Evolutionary conservation across 2,329 filamentous ascomycete species (phyloP).

Genomic region (Aspergillus tubingensis): DNA sequence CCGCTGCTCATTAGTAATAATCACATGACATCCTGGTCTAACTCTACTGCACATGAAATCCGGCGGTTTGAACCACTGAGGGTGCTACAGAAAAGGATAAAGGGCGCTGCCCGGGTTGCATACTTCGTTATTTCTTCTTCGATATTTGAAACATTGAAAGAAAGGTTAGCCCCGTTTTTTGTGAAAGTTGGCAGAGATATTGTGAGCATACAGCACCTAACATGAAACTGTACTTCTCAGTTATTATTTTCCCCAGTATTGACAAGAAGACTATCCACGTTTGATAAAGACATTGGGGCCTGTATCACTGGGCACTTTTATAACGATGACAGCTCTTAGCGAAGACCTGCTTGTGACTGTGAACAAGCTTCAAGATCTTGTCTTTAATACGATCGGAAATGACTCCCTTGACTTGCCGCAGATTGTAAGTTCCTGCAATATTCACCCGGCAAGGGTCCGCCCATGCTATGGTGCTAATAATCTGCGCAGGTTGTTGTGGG

Average conservation of each 20-base stretch:
- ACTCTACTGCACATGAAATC: not conserved
- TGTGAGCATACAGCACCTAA: not conserved
- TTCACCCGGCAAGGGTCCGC: not conserved
- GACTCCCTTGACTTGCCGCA: constrained; percentile 96
- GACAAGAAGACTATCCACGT: not conserved
- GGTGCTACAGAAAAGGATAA: not conserved
- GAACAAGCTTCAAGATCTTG: constrained; percentile 97
- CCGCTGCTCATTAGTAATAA: not conserved
- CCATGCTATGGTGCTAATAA: constrained; percentile 5
- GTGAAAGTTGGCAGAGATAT: not conserved
- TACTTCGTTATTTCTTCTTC: not conserved
- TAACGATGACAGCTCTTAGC: constrained; percentile 85
- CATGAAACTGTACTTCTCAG: not conserved
- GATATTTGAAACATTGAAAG: not conserved
- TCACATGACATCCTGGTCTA: not conserved
- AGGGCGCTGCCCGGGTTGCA: not conserved
- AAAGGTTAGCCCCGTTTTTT: not conserved
- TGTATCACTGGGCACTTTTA: not conserved
- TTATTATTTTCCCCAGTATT: not conserved
- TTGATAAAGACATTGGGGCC: no score
- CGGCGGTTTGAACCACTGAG: not conserved
- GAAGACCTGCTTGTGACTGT: constrained; percentile 94
- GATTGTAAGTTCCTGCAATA: constrained; percentile 69
- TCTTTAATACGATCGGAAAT: constrained; percentile 99
- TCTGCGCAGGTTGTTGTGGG: constrained; percentile 83